Conservation (phyloP, 2,329 filamentous ascomycete species). For the Magnaporthiopsis rhizophila region DNA sequence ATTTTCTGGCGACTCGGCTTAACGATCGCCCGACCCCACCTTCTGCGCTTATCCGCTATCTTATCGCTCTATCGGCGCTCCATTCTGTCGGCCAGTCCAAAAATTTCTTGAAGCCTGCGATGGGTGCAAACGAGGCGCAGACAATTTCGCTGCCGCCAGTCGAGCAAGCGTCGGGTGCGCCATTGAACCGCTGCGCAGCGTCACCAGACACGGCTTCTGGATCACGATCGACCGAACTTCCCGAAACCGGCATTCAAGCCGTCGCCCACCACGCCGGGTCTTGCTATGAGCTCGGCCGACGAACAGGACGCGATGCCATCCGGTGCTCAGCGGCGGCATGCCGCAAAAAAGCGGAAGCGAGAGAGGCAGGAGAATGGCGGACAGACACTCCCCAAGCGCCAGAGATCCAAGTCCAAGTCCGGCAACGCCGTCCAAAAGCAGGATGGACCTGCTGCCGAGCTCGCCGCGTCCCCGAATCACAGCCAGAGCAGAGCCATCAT, state of each 20-base stretch:
- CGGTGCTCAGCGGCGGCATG: too few relatives aligned
- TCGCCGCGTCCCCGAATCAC: too few relatives aligned
- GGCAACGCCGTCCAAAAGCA: neutral
- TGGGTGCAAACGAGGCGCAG: neutral
- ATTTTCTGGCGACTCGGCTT: neutral
- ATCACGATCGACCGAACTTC: neutral
- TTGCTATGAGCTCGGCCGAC: neutral
- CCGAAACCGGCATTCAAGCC: neutral
- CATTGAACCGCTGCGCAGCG: neutral
- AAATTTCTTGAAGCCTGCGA: neutral
- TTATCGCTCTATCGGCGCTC: neutral
- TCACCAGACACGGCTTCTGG: neutral
- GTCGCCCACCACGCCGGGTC: neutral
- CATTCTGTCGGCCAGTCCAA: neutral
- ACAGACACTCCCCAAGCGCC: slow-evolving; percentile 16
- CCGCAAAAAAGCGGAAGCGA: slow-evolving; percentile 23
- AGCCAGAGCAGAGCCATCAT: neutral
- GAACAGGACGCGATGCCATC: neutral
- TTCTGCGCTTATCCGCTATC: neutral
- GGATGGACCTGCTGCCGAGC: neutral
- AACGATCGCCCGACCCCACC: slow-evolving; percentile 1
- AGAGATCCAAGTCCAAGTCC: slow-evolving; percentile 15
- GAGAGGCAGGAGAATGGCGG: slow-evolving; percentile 20
- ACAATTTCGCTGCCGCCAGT: neutral
- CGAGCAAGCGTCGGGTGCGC: neutral